These are phyloP conservation scores for Boletus barrowsii DNA, from an alignment of 768 basidiomycete genomes.

Conservation along the genomic window DNA sequence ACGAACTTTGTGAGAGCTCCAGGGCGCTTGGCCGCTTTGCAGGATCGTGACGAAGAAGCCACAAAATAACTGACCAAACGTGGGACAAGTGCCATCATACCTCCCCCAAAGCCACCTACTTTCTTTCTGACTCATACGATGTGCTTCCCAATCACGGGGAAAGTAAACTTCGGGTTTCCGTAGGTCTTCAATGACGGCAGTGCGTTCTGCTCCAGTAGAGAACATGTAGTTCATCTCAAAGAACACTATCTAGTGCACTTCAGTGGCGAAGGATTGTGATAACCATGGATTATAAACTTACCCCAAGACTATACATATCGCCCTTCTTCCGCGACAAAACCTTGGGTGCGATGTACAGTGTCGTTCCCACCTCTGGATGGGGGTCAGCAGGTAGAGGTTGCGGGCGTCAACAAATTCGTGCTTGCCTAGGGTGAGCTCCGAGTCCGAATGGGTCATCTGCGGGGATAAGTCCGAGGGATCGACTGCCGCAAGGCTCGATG, in stretches of 20 bases:
- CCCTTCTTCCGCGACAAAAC: slow-evolving; percentile 62
- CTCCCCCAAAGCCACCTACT: slow-evolving; percentile 48
- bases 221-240: slow-evolving; percentile 95
- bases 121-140: slow-evolving; percentile 59
- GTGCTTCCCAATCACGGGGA: slow-evolving; percentile 69
- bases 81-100: slow-evolving; percentile 6
- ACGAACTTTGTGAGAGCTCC: slow-evolving; percentile 76
- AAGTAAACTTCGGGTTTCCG: slow-evolving; percentile 72
- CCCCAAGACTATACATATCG: slow-evolving; percentile 93
- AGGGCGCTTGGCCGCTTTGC: slow-evolving; percentile 72
- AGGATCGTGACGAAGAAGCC: slow-evolving; percentile 81
- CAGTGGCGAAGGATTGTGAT: not conserved
- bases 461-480: slow-evolving; percentile 67
- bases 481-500: slow-evolving; percentile 74
- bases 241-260: slow-evolving; percentile 72
- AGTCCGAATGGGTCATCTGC: slow-evolving; percentile 43
- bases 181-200: slow-evolving; percentile 76
- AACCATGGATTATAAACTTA: slow-evolving; percentile 35
- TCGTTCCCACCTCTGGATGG: slow-evolving; percentile 77
- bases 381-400: not conserved
- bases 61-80: slow-evolving; percentile 60
- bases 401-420: not conserved
- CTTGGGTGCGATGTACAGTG: slow-evolving; percentile 91
- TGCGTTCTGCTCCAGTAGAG: slow-evolving; percentile 78
- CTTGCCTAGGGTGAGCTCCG: slow-evolving; percentile 75